phyloP scores from a whole-genome alignment of 495 filamentous ascomycete species.

The Viridothelium virens region DNA sequence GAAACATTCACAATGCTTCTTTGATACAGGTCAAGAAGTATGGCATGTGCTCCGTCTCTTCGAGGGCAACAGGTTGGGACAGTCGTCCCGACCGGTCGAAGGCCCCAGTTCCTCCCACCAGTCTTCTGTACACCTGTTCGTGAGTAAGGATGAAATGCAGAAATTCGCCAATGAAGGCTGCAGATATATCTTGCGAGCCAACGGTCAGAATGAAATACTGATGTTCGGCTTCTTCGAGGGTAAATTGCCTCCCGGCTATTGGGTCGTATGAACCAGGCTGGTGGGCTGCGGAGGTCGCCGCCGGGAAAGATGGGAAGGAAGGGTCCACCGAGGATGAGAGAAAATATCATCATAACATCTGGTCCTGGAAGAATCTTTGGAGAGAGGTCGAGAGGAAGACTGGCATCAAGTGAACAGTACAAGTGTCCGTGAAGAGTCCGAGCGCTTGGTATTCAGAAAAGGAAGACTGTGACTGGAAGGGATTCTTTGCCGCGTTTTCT shows the following conservation, averaged over 20 bases:
- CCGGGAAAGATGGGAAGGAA: slow-evolving; percentile 26
- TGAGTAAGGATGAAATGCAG: background rate
- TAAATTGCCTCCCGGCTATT: background rate
- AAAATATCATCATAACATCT: slow-evolving; percentile 40
- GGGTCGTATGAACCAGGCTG: background rate
- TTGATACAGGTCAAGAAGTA: background rate
- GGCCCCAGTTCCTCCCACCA: background rate
- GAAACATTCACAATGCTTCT: background rate
- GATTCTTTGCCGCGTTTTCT: background rate
- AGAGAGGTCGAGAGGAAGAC: slow-evolving; percentile 41
- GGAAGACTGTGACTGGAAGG: background rate
- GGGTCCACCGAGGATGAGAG: slow-evolving; percentile 19
- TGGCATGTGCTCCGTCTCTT: background rate
- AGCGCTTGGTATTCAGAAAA: background rate
- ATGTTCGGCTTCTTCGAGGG: background rate
- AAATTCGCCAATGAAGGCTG: background rate
- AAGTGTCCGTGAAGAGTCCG: background rate
- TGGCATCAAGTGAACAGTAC: slow-evolving; percentile 16
- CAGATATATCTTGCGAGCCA: background rate
- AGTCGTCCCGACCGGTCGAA: background rate
- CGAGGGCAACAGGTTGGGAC: background rate
- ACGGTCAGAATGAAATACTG: background rate
- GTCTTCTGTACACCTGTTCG: background rate
- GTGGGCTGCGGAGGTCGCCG: slow-evolving; percentile 3
- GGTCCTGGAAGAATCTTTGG: slow-evolving; percentile 46